Percentiles rank a stretch among this genome's conserved stretches.
phyloP scores from a whole-genome alignment of 2,329 filamentous ascomycete species.

The Ceratocystis eucalypticola region DNA sequence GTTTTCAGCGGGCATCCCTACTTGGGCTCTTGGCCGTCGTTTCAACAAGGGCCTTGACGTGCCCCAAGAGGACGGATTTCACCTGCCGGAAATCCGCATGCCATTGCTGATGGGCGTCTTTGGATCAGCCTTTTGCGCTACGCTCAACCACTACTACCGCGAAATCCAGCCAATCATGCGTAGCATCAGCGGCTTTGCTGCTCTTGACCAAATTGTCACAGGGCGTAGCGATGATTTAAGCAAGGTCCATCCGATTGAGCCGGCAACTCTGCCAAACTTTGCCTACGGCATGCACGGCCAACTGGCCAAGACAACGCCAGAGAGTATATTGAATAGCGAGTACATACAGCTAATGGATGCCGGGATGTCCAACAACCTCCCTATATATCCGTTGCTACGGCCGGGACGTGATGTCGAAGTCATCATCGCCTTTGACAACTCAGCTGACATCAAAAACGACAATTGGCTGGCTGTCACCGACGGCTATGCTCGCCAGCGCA shows the following conservation, averaged over 20 bases:
- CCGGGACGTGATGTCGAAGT: slow-evolving; percentile 82
- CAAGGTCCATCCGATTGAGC: slow-evolving; percentile 90
- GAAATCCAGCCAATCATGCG: slow-evolving; percentile 75
- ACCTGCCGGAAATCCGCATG: slow-evolving; percentile 71
- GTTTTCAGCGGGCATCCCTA: slow-evolving; percentile 79
- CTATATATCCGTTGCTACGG: slow-evolving; percentile 84
- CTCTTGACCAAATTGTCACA: slow-evolving; percentile 70
- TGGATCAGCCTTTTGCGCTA: slow-evolving; percentile 92
- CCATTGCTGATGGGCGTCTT: slow-evolving; percentile 87
- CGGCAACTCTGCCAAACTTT: slow-evolving; percentile 82
- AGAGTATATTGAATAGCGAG: slow-evolving; percentile 54
- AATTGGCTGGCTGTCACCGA: slow-evolving; percentile 95
- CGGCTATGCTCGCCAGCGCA: slow-evolving; percentile 79
- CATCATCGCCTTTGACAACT: slow-evolving; percentile 85
- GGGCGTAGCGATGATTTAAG: slow-evolving; percentile 71
- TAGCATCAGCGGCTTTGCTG: slow-evolving; percentile 58
- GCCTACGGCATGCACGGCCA: slow-evolving; percentile 64
- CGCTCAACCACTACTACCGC: slow-evolving; percentile 87
- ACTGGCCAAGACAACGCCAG: slow-evolving; percentile 63
- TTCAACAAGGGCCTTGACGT: slow-evolving; percentile 62
- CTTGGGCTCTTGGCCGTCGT: slow-evolving; percentile 76
- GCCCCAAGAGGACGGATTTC: slow-evolving; percentile 47
- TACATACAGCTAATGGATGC: slow-evolving; percentile 88
- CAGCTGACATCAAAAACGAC: slow-evolving; percentile 80
- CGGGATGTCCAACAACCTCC: slow-evolving; percentile 96